phyloP scores from a whole-genome alignment of 2,329 filamentous ascomycete species.

The Fusarium sp. region DNA sequence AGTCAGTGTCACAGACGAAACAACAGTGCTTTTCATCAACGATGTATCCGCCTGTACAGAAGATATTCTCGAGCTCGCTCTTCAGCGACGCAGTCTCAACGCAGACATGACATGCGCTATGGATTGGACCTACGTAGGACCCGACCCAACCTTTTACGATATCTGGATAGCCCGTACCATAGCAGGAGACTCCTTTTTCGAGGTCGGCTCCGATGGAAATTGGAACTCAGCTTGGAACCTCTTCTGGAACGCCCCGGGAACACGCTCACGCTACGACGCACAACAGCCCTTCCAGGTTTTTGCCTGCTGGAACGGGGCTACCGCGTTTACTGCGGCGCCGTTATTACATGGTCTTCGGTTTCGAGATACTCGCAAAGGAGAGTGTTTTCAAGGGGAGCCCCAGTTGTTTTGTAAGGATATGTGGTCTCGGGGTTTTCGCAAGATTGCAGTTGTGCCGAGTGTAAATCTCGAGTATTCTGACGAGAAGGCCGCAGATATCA shows the following conservation, averaged over 20 bases:
- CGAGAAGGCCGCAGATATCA: conserved; percentile 55
- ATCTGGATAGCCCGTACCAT: conserved; percentile 64
- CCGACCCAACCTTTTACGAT: conserved; percentile 63
- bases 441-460: conserved; percentile 64
- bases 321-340: conserved; percentile 59
- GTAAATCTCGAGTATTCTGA: conserved; percentile 65
- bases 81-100: conserved; percentile 55
- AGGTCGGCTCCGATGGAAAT: conserved; percentile 58
- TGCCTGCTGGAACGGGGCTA: conserved; percentile 68
- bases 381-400: conserved; percentile 65
- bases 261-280: conserved; percentile 45
- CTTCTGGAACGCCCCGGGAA: conserved; percentile 57
- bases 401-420: conserved; percentile 66
- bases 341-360: conserved; percentile 56
- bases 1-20: conserved; percentile 43
- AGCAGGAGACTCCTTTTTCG: conserved; percentile 64
- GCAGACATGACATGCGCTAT: conserved; percentile 68
- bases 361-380: conserved; percentile 48
- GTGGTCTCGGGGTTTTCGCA: conserved; percentile 59
- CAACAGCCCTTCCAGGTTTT: conserved; percentile 67
- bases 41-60: conserved; percentile 63
- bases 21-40: conserved; percentile 62
- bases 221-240: conserved; percentile 61
- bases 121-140: conserved; percentile 62
- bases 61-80: conserved; percentile 65